Percentiles rank a stretch among this genome's conserved stretches.
Evolutionary conservation across 345 rosid species (phyloP).

Genomic region (Gossypium herbaceum): DNA sequence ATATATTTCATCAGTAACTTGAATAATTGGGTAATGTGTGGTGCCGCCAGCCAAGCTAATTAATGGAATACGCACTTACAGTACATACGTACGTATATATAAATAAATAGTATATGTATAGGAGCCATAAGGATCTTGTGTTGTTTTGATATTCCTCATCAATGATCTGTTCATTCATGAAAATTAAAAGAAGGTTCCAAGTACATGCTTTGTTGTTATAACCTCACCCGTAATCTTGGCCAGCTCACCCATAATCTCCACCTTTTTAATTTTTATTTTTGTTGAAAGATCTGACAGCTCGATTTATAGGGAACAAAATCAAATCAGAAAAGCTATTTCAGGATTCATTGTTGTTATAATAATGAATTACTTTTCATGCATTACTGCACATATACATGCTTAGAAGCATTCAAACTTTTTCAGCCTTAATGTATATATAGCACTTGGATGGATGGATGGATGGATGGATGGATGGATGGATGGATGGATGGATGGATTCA

Average conservation of each 20-base stretch:
- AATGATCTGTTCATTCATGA: not conserved
- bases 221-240: not conserved
- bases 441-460: not conserved
- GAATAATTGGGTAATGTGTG: not conserved
- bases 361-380: not conserved
- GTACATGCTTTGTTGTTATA: not conserved
- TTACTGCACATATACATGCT: not conserved
- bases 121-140: not conserved
- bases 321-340: not conserved
- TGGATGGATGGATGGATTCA: too few species aligned
- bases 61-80: not conserved
- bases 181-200: not conserved
- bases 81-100: not conserved
- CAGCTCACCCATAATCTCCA: slow-evolving; percentile 4
- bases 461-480: too few species aligned
- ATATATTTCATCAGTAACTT: not conserved
- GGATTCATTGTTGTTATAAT: not conserved
- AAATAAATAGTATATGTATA: too few species aligned
- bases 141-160: not conserved
- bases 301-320: not conserved
- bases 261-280: not conserved
- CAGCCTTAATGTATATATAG: not conserved
- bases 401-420: not conserved
- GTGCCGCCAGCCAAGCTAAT: not conserved
- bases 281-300: slow-evolving; percentile 2